Evolutionary conservation across 306 rosid species (phyloP), one percentile per base, ranked within the genome.

Genomic region (Bauhinia variegata): DNA sequence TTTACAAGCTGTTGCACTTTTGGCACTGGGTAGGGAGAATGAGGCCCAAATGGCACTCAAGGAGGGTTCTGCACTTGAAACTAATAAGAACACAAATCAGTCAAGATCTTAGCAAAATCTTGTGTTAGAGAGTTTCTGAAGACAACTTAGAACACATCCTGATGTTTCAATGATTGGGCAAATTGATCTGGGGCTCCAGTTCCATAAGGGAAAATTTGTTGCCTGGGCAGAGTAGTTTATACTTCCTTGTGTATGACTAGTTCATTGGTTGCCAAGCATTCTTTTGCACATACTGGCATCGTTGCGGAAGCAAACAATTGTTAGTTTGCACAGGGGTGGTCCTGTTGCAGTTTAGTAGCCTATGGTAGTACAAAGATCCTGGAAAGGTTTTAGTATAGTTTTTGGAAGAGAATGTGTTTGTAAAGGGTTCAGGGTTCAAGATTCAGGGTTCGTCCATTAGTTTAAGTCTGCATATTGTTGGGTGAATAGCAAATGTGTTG

Each of bases 11-110:
- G 79, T 75, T 49, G 76, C 96, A 17, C 95, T 90, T 71, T 84
- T 82, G 13, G 85, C 77, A 41, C 74, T 76, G 43, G 85, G 84
- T 63, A 83, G 69, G 83, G 84, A 83, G 42, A 80, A 50, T 13
- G 97, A 93, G 69, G 96, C 97, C 30, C 96, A 82, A 48, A 79
- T 68, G 50, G 87, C 97, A 16, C 90, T 90, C 71, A 88, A 78
- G 71, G 96, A 95, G 79, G 99, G 89, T 67, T 82, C 80, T 32
- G 67, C 73, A 16, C 89, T 88, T 10, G 97, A 95, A 79, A 68
- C n/a, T 51, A 90, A 85, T 76, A 88, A 12, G 80, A 81, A 50
- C n/a, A 50, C 80, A 82, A 68, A 65, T 54, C 65, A 51, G 42
- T 47, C 13, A 47, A 37, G 51, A 47, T 36, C 60, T 18, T 28